Conservation (phyloP, 2,329 filamentous ascomycete genomes). For the Neurospora crassa region DNA sequence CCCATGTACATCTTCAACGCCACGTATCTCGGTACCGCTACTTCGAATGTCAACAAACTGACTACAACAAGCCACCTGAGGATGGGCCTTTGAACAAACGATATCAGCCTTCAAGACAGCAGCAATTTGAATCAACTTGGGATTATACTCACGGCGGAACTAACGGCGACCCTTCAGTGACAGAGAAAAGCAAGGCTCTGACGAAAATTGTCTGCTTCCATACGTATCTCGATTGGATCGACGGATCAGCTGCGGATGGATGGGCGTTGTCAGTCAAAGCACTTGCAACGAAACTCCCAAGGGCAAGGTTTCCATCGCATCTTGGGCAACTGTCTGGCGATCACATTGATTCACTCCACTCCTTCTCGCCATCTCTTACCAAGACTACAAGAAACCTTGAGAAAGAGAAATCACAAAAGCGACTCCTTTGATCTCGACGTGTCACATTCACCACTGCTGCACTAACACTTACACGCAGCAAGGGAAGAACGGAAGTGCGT, state of each 20-base stretch:
- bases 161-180: neutral
- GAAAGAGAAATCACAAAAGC: neutral
- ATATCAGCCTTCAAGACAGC: constrained; percentile 66
- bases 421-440: neutral
- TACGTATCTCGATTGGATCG: too few species aligned
- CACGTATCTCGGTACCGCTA: too few species aligned
- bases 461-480: neutral
- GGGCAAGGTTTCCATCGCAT: too few species aligned
- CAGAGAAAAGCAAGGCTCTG: too few species aligned
- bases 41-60: too few species aligned
- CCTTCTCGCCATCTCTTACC: neutral
- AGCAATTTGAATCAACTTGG: constrained; percentile 23
- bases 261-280: neutral
- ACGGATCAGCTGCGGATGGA: neutral
- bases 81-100: constrained; percentile 33
- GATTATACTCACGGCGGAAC: neutral
- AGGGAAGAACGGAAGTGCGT: too few species aligned
- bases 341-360: too few species aligned
- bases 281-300: too few species aligned
- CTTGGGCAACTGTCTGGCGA: too few species aligned
- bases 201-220: too few species aligned
- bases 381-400: neutral
- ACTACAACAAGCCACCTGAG: too few species aligned
- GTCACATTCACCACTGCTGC: neutral
- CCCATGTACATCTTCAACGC: too few species aligned